These are phyloP conservation scores for Ascodesmis nigricans DNA, from an alignment of 495 filamentous ascomycete species.

Conservation along the genomic window DNA sequence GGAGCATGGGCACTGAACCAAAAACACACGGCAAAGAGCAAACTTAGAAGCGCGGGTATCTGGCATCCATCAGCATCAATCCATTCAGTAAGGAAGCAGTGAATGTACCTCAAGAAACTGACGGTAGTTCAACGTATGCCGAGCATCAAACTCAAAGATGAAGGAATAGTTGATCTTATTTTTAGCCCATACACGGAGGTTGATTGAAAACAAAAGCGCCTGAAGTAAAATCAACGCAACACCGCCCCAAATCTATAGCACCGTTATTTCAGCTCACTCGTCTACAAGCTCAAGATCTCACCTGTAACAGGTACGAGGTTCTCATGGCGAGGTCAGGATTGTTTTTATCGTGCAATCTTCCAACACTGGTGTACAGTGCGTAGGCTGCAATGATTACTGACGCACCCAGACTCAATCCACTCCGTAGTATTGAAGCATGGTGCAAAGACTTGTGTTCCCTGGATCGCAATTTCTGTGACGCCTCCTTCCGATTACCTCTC, in stretches of 20 bases:
- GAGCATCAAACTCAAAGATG: slow-evolving; percentile 84
- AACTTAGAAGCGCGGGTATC: slow-evolving; percentile 15
- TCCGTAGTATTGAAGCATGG: slow-evolving; percentile 53
- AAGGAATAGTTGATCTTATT: slow-evolving; percentile 88
- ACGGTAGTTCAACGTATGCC: slow-evolving; percentile 70
- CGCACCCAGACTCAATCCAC: slow-evolving; percentile 54
- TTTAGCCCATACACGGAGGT: slow-evolving; percentile 56
- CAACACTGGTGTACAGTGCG: slow-evolving; percentile 42
- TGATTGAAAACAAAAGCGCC: slow-evolving; percentile 26
- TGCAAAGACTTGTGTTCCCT: slow-evolving; percentile 41
- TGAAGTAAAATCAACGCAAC: slow-evolving; percentile 16
- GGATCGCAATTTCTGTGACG: slow-evolving; percentile 59
- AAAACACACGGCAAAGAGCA: slow-evolving; percentile 50
- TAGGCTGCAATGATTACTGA: slow-evolving; percentile 54
- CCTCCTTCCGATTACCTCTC: slow-evolving; percentile 56
- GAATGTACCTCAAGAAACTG: slow-evolving; percentile 31
- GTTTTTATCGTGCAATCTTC: slow-evolving; percentile 27
- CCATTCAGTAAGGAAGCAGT: too few relatives aligned
- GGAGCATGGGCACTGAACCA: slow-evolving; percentile 79
- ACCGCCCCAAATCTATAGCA: slow-evolving; percentile 16
- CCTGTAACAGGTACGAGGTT: slow-evolving; percentile 58
- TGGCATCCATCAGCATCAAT: too few relatives aligned
- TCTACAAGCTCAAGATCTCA: slow-evolving; percentile 11
- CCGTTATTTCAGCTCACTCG: slow-evolving; percentile 16
- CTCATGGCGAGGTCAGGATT: slow-evolving; percentile 26